phyloP scores from a whole-genome alignment of 495 filamentous ascomycete genomes.

The Aeminium ludgeri region DNA sequence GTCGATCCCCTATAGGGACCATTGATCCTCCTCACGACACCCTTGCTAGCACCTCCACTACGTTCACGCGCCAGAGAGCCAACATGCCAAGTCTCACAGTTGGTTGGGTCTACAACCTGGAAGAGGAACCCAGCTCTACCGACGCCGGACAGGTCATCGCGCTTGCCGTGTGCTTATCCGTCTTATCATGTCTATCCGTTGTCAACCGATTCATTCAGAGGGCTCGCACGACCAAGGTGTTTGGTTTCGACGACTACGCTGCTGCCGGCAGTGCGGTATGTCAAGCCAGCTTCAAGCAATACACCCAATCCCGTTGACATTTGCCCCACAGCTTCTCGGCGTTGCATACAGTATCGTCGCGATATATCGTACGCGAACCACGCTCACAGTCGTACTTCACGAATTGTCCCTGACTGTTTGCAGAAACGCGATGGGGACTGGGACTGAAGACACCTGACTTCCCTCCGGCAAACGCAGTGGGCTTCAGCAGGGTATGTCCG shows the following conservation, averaged over 20 bases:
- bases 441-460: constrained; percentile 1
- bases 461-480: constrained; percentile 2
- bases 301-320: no score
- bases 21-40: no score
- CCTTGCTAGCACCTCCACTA: no score
- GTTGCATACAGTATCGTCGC: constrained; percentile 1
- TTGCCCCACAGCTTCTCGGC: background rate
- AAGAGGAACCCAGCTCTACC: background rate
- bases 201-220: background rate
- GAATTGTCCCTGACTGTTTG: no score
- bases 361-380: background rate
- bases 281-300: no score
- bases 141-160: constrained; percentile 4
- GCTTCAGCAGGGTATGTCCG: background rate
- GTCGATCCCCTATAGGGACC: no score
- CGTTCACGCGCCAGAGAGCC: no score
- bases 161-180: background rate
- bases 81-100: background rate
- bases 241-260: constrained; percentile 4
- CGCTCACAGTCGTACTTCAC: no score
- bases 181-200: background rate
- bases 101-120: constrained; percentile 5
- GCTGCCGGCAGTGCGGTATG: background rate
- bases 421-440: constrained; percentile 3
- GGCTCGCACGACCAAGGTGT: background rate